These are phyloP conservation scores for Porphyrellus cyaneotinctus DNA, from an alignment of 768 basidiomycete genomes.

Conservation along the genomic window DNA sequence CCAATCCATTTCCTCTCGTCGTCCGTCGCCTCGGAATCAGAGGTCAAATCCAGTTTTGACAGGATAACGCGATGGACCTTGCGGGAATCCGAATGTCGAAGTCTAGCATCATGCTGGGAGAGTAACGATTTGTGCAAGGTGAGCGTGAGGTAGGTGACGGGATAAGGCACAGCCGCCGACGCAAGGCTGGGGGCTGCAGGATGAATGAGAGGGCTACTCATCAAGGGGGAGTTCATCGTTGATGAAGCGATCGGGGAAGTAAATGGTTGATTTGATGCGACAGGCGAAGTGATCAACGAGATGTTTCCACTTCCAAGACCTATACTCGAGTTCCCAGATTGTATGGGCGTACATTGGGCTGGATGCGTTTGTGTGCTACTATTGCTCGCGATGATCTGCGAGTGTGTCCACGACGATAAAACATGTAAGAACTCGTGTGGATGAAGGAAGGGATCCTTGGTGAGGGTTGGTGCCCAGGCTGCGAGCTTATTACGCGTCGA, in stretches of 20 bases:
- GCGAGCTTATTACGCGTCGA: slow-evolving; percentile 67
- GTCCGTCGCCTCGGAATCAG: slow-evolving; percentile 31
- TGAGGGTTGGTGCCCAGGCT: slow-evolving; percentile 44
- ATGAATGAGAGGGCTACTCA: slow-evolving; percentile 5
- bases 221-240: slow-evolving; percentile 6
- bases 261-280: slow-evolving; percentile 6
- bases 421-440: slow-evolving; percentile 54
- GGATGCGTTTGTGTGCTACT: slow-evolving; percentile 27
- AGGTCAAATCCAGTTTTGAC: slow-evolving; percentile 48
- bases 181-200: slow-evolving; percentile 14
- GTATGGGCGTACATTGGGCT: slow-evolving; percentile 24
- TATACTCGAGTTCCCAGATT: slow-evolving; percentile 11
- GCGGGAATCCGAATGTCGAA: slow-evolving; percentile 46
- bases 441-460: slow-evolving; percentile 78
- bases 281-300: slow-evolving; percentile 20
- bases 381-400: slow-evolving; percentile 15
- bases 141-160: slow-evolving; percentile 24
- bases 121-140: slow-evolving; percentile 20
- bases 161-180: background rate
- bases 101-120: slow-evolving; percentile 27
- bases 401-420: slow-evolving; percentile 34
- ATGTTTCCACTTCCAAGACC: slow-evolving; percentile 9
- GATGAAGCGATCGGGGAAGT: background rate
- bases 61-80: slow-evolving; percentile 61
- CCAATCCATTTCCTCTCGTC: slow-evolving; percentile 31